These are phyloP conservation scores for Haplosporangium sp. DNA, from an alignment of 371 early-diverging fungal species.

Conservation along the genomic window DNA sequence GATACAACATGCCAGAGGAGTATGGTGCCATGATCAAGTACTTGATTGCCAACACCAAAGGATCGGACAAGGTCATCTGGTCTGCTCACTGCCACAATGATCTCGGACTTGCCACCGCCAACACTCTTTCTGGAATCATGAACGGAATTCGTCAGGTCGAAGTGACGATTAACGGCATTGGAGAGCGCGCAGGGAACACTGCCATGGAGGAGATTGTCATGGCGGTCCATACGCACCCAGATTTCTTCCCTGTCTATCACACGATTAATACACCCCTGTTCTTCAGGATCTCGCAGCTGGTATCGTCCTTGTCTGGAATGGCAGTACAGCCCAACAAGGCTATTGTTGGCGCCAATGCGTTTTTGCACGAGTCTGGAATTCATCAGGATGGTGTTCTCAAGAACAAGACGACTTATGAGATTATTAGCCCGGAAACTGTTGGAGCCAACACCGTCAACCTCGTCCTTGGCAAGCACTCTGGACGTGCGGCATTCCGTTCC, in stretches of 20 bases:
- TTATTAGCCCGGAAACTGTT: slow-evolving; percentile 91
- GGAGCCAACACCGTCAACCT: slow-evolving; percentile 87
- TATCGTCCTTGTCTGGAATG: slow-evolving; percentile 92
- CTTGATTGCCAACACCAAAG: slow-evolving; percentile 80
- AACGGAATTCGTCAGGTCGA: slow-evolving; percentile 97
- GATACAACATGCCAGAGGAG: slow-evolving; percentile 92
- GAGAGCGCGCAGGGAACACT: slow-evolving; percentile 98
- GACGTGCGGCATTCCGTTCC: slow-evolving; percentile 91
- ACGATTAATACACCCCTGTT: slow-evolving; percentile 91
- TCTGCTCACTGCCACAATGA: slow-evolving; percentile 98
- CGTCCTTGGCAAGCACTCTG: slow-evolving; percentile 96
- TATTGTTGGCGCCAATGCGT: slow-evolving; percentile 97
- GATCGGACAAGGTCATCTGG: slow-evolving; percentile 81
- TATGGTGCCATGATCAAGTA: slow-evolving; percentile 88
- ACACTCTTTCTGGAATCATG: slow-evolving; percentile 88
- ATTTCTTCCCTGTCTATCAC: slow-evolving; percentile 85
- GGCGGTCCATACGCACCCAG: slow-evolving; percentile 92
- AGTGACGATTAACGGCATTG: slow-evolving; percentile 97
- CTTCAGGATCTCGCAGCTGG: slow-evolving; percentile 88
- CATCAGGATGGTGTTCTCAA: slow-evolving; percentile 98
- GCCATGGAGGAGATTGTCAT: slow-evolving; percentile 95
- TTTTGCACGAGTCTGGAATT: slow-evolving; percentile 96
- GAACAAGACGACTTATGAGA: slow-evolving; percentile 94
- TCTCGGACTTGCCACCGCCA: slow-evolving; percentile 96
- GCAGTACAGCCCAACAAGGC: slow-evolving; percentile 96